A percentile compares a stretch with the other conserved stretches of the same genome.
phyloP scores from a whole-genome alignment of 257 asterid species.

The Haberlea rhodopensis region DNA sequence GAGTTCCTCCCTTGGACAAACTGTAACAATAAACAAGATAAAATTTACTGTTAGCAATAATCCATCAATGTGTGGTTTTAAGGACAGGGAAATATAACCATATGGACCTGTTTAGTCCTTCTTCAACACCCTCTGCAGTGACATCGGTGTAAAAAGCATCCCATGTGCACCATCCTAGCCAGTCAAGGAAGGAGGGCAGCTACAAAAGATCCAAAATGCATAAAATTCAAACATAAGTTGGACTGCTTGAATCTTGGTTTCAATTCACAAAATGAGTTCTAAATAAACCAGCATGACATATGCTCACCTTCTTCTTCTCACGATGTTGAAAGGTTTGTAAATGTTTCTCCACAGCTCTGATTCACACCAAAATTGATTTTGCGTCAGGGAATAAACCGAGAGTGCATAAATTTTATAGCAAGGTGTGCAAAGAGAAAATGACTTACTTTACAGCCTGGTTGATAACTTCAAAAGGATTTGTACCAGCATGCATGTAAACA shows the following conservation, averaged over 20 bases:
- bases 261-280: constrained; percentile 14
- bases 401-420: background rate
- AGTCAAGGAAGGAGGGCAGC: constrained; percentile 83
- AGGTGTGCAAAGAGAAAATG: constrained; percentile 14
- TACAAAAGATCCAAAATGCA: constrained; percentile 29
- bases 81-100: background rate
- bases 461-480: constrained; percentile 90
- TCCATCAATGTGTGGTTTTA: background rate
- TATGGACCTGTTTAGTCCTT: constrained; percentile 76
- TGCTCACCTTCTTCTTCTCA: constrained; percentile 71
- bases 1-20: constrained; percentile 84
- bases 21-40: constrained; percentile 36
- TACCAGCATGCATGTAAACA: constrained; percentile 88
- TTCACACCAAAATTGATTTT: constrained; percentile 15
- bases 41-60: background rate
- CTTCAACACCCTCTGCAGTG: constrained; percentile 94
- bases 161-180: constrained; percentile 99
- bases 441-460: constrained; percentile 90
- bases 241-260: background rate
- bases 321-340: constrained; percentile 89
- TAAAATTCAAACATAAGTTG: constrained; percentile 1
- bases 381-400: background rate
- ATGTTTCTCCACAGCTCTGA: constrained; percentile 86
- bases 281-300: constrained; percentile 11
- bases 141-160: constrained; percentile 99